phyloP scores from a whole-genome alignment of 345 rosid genomes.

The Combretum micranthum region DNA sequence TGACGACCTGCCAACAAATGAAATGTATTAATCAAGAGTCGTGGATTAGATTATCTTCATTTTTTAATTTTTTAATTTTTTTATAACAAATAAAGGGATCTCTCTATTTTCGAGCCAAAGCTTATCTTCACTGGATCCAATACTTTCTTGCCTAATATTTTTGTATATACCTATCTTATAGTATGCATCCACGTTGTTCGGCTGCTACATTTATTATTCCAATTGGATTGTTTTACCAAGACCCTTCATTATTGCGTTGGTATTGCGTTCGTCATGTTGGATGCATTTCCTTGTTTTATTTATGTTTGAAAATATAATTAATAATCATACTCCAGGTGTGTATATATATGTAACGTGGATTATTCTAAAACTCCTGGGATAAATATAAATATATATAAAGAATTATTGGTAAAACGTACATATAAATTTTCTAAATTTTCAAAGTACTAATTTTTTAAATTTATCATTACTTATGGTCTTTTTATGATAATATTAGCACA shows the following conservation, averaged over 20 bases:
- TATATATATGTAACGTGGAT: too few species aligned
- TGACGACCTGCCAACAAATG: slow-evolving; percentile 13
- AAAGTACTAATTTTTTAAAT: too few species aligned
- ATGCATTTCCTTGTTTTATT: background rate
- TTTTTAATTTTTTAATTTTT: background rate
- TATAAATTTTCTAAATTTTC: too few species aligned
- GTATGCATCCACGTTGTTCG: slow-evolving; percentile 15
- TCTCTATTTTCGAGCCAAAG: slow-evolving; percentile 15
- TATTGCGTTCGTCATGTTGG: background rate
- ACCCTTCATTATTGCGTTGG: slow-evolving; percentile 19
- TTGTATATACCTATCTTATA: slow-evolving; percentile 19
- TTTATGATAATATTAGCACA: too few species aligned
- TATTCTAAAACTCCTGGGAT: background rate
- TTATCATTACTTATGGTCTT: too few species aligned
- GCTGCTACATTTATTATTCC: slow-evolving; percentile 1
- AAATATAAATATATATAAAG: too few species aligned
- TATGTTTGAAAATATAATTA: too few species aligned
- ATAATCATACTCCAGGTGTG: too few species aligned
- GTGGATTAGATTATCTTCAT: background rate
- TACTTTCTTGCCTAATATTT: slow-evolving; percentile 9
- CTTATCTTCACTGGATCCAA: slow-evolving; percentile 31
- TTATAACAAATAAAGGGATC: slow-evolving; percentile 17
- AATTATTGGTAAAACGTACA: too few species aligned
- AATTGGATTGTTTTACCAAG: background rate
- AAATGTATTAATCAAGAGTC: background rate